phyloP scores from a whole-genome alignment of 2,329 filamentous ascomycete genomes.

The Apiospora pterosperma region DNA sequence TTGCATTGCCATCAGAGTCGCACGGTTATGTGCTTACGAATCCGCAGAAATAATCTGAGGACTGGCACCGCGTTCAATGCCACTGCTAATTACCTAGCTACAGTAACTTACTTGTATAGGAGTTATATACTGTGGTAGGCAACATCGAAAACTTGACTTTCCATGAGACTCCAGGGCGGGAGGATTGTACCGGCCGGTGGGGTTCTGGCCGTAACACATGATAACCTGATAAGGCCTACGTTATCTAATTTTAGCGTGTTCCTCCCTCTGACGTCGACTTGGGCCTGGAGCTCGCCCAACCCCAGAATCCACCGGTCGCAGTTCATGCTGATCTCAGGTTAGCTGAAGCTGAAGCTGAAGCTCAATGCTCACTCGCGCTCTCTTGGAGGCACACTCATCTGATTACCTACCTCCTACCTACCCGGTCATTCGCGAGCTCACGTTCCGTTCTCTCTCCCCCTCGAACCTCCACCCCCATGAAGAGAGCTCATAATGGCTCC shows the following conservation, averaged over 20 bases:
- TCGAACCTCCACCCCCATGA: constrained; percentile 34
- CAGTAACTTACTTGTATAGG: not conserved
- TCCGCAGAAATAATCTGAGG: not conserved
- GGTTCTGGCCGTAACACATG: not conserved
- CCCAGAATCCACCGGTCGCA: constrained; percentile 9
- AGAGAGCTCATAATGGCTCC: constrained; percentile 63
- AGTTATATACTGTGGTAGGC: not conserved
- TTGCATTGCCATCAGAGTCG: not conserved
- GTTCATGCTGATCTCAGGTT: too few relatives aligned
- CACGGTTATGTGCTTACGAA: too few relatives aligned
- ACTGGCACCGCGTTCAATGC: not conserved
- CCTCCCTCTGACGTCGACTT: constrained; percentile 9
- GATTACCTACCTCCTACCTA: too few relatives aligned
- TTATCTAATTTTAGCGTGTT: constrained; percentile 1
- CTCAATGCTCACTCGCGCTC: not conserved
- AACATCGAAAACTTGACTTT: not conserved
- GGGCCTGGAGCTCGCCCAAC: constrained; percentile 12
- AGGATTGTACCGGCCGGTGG: not conserved
- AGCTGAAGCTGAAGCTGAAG: too few relatives aligned
- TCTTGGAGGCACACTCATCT: not conserved
- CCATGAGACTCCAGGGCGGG: too few relatives aligned
- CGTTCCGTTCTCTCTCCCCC: constrained; percentile 6
- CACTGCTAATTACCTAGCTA: not conserved
- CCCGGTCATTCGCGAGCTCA: not conserved
- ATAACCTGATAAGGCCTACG: not conserved